phyloP scores from a whole-genome alignment of 768 basidiomycete species.

The Pleurotus cornucopiae region DNA sequence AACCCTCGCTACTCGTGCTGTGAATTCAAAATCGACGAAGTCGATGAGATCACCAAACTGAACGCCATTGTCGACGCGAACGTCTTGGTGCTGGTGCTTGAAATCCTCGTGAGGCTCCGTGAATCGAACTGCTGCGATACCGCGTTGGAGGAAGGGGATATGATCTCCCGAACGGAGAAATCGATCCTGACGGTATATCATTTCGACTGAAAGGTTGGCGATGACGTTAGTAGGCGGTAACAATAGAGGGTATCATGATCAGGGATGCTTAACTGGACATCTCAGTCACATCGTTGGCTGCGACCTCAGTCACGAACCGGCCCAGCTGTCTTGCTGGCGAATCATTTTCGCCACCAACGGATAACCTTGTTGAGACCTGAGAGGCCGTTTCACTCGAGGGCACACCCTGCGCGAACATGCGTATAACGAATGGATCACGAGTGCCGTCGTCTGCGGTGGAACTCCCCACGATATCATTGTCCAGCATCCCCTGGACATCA shows the following conservation, averaged over 20 bases:
- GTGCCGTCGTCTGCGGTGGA: slow-evolving; percentile 44
- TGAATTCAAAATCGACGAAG: slow-evolving; percentile 53
- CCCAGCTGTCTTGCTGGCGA: slow-evolving; percentile 47
- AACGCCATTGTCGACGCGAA: slow-evolving; percentile 43
- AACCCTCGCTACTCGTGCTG: slow-evolving; percentile 43
- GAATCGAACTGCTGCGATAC: slow-evolving; percentile 52
- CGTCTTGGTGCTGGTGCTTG: slow-evolving; percentile 55
- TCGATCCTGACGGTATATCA: slow-evolving; percentile 48
- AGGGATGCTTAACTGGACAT: slow-evolving; percentile 38
- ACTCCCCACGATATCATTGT: slow-evolving; percentile 55
- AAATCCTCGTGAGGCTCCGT: slow-evolving; percentile 56
- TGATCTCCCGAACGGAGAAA: slow-evolving; percentile 58
- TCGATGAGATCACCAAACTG: slow-evolving; percentile 54
- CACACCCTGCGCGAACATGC: slow-evolving; percentile 50
- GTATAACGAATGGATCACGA: slow-evolving; percentile 41
- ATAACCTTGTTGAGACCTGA: slow-evolving; percentile 27
- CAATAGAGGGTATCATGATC: background rate
- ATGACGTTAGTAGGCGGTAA: background rate
- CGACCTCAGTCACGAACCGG: slow-evolving; percentile 48
- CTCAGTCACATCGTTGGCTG: slow-evolving; percentile 40
- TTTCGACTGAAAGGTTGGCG: slow-evolving; percentile 32
- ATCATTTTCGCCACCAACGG: slow-evolving; percentile 52
- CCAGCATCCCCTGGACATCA: slow-evolving; percentile 54
- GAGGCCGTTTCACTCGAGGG: slow-evolving; percentile 38
- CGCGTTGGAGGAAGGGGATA: slow-evolving; percentile 41